These are phyloP conservation scores for Kockiozyma suomiensis DNA, from an alignment of 805 yeast species.

Conservation along the genomic window DNA sequence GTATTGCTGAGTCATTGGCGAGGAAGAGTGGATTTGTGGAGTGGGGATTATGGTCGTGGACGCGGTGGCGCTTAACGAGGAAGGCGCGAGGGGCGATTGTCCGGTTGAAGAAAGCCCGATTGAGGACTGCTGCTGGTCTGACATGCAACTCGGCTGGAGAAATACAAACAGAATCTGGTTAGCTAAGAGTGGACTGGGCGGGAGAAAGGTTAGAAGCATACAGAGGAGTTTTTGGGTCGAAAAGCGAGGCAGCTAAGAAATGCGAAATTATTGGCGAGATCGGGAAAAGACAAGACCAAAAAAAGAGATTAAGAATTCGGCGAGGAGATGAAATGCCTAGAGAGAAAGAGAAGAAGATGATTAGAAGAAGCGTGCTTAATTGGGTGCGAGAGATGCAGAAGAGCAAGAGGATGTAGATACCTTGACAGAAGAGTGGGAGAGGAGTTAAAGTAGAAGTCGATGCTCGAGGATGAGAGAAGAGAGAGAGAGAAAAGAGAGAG, in stretches of 20 bases:
- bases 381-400: too few species aligned
- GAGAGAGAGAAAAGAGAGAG: background rate
- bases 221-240: background rate
- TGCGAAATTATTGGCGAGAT: background rate
- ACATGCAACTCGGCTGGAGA: background rate
- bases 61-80: background rate
- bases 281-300: background rate
- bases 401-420: too few species aligned
- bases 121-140: slow-evolving; percentile 14
- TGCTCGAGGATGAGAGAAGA: background rate
- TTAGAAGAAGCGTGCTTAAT: too few species aligned
- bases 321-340: too few species aligned
- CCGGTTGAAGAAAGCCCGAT: background rate
- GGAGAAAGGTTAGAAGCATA: background rate
- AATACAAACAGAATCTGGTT: background rate
- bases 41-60: slow-evolving; percentile 12
- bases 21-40: slow-evolving; percentile 12
- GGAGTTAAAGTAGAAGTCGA: background rate
- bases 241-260: background rate
- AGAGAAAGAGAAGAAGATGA: too few species aligned
- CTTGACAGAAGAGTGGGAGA: background rate
- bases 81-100: background rate
- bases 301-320: too few species aligned
- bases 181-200: background rate
- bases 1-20: slow-evolving; percentile 7